These are phyloP conservation scores for Penicillium hesseltinei DNA, from an alignment of 2,329 filamentous ascomycete species.

Conservation along the genomic window DNA sequence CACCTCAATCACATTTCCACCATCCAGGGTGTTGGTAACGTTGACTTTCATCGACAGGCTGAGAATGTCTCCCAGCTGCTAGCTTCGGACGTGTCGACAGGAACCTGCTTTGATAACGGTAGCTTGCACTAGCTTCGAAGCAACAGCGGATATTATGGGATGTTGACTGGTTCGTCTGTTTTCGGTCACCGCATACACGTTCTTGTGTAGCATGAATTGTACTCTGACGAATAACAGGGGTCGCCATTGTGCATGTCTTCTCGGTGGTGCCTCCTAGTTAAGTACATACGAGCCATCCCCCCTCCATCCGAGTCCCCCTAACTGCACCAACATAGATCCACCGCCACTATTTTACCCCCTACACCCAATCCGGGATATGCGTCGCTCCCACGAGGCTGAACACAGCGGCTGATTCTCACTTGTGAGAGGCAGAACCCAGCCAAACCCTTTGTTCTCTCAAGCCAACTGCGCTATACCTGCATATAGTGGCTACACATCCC, in stretches of 20 bases:
- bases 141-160: constrained; percentile 2
- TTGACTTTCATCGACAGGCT: constrained; percentile 15
- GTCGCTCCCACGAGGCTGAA: neutral
- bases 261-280: neutral
- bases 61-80: neutral
- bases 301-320: neutral
- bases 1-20: constrained; percentile 8
- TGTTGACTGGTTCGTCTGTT: neutral
- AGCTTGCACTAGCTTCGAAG: neutral
- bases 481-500: neutral
- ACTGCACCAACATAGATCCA: neutral
- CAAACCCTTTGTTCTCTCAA: neutral
- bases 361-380: neutral
- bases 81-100: neutral
- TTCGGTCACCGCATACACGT: neutral
- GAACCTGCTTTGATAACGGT: neutral
- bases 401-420: neutral
- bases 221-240: neutral
- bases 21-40: constrained; percentile 7
- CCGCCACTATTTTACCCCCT: neutral
- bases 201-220: neutral
- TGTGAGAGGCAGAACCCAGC: neutral
- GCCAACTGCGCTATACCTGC: neutral
- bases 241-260: neutral
- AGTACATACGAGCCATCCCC: neutral